These are phyloP conservation scores for Triticum timopheevii DNA, from an alignment of 176 grass and related monocot species.

Conservation along the genomic window DNA sequence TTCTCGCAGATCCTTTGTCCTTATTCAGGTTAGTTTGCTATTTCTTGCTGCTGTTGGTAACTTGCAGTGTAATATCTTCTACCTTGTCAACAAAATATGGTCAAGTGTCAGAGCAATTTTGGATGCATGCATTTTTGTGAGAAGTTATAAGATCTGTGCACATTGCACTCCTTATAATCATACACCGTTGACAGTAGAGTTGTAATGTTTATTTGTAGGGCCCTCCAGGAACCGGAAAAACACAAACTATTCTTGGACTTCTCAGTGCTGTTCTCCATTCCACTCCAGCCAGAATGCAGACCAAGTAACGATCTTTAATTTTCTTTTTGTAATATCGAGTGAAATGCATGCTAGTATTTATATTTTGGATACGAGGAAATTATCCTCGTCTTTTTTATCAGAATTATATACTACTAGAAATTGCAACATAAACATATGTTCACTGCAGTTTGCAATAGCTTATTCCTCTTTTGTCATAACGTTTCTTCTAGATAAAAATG, in stretches of 20 bases:
- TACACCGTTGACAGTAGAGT: neutral
- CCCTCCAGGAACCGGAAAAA: constrained; percentile 96
- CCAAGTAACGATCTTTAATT: constrained; percentile 55
- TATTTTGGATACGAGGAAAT: neutral
- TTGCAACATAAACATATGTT: neutral
- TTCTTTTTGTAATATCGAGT: constrained; percentile 16
- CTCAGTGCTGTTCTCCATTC: constrained; percentile 98
- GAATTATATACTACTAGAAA: neutral
- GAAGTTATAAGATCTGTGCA: constrained; percentile 20
- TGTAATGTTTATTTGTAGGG: constrained; percentile 55
- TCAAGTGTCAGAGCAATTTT: constrained; percentile 1
- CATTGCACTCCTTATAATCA: neutral
- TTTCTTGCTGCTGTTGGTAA: constrained; percentile 12
- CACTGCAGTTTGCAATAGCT: constrained; percentile 12
- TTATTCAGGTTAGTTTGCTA: constrained; percentile 70
- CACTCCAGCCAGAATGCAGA: constrained; percentile 75
- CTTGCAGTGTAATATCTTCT: constrained; percentile 24
- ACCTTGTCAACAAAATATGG: neutral
- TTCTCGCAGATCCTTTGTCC: constrained; percentile 89
- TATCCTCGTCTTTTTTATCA: neutral
- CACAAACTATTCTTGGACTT: constrained; percentile 97
- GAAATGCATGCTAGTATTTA: constrained; percentile 1
- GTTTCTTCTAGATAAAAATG: constrained; percentile 29
- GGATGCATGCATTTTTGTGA: constrained; percentile 1
- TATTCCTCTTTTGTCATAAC: neutral